A percentile compares a stretch with the other conserved stretches of the same genome.
Evolutionary conservation across 768 basidiomycete genomes (phyloP).

Genomic region (Lentinula raphanica): DNA sequence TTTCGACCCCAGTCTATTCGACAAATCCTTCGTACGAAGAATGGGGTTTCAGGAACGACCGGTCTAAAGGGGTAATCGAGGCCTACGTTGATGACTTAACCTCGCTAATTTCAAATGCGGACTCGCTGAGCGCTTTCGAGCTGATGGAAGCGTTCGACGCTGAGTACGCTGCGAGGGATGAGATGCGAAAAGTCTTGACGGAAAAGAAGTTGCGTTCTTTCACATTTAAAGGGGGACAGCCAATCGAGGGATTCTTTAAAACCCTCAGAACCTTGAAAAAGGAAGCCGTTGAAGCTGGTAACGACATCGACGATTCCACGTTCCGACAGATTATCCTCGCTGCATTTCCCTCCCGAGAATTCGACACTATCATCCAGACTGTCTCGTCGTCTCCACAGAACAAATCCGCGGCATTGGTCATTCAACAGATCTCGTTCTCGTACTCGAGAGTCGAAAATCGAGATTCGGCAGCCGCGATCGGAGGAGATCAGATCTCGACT

Average conservation of each 20-base stretch:
- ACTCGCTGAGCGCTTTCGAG: background rate
- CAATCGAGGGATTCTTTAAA: background rate
- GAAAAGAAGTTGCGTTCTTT: background rate
- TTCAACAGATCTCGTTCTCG: background rate
- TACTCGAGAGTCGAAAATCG: background rate
- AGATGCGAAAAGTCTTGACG: background rate
- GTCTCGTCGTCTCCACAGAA: background rate
- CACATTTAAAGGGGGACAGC: background rate
- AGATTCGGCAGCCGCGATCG: background rate
- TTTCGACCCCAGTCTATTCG: background rate
- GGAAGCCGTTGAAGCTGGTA: background rate
- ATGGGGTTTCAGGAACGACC: background rate
- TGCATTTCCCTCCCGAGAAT: background rate
- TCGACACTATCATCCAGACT: background rate
- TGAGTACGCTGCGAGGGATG: background rate
- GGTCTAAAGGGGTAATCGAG: background rate
- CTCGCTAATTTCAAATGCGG: background rate
- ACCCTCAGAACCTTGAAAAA: background rate
- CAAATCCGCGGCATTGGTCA: background rate
- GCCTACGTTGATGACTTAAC: background rate
- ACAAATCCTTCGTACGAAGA: background rate
- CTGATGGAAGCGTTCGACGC: background rate
- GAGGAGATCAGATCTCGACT: background rate
- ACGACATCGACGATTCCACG: background rate
- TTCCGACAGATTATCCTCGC: background rate